Evolutionary conservation across 139 green algal genomes (phyloP), one percentile per base, ranked within the genome.

Genomic region (Medakamo hakoo): DNA sequence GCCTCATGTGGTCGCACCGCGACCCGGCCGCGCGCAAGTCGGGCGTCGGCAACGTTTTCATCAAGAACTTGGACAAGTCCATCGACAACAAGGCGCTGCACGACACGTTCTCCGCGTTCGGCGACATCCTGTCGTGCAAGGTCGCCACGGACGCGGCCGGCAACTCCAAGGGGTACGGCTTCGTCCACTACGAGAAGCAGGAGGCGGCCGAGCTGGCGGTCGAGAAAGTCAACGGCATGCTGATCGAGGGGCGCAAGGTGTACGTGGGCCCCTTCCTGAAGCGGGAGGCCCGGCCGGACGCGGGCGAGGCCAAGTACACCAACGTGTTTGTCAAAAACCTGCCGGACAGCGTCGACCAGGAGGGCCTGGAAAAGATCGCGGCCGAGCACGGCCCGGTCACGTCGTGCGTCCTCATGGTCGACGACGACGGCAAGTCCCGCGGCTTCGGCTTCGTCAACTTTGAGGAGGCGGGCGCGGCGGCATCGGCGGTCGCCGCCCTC

Each of bases 261-360:
- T 92, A 76, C 65, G 86, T 93, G 21, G 82, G 80, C 9, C 84
- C 79, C 58, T 95, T 94, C 78, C 64, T 88, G 63, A 88, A 83
- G 71, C 79, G 84, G 66, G 68, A 55, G 22, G 86, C 94, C 30
- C 73, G 87, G 52, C 65, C 74, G 55, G 68, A 26, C 23, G 73
- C 75, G 66, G 63, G 55, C 30, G 84, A 85, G 63, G n/a, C 65
- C 49, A 63, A 72, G 61, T 96, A 84, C 81, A 94, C 81, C 64
- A 96, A 96, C 68, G 73, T 96, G 40, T 96, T 86, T 66, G 79
- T 95, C 48, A 96, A 96, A 82, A 91, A 94, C 72, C 73, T 96
- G 69, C 68, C 77, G 2, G 62, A 82, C 20, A 62, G 68, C 14
- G 60, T 85, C 1, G 62, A 52, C 63, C 82, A 93, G 20, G 77